These are phyloP conservation scores for Microsporum audouinii DNA, from an alignment of 2,329 filamentous ascomycete species.

Conservation along the genomic window DNA sequence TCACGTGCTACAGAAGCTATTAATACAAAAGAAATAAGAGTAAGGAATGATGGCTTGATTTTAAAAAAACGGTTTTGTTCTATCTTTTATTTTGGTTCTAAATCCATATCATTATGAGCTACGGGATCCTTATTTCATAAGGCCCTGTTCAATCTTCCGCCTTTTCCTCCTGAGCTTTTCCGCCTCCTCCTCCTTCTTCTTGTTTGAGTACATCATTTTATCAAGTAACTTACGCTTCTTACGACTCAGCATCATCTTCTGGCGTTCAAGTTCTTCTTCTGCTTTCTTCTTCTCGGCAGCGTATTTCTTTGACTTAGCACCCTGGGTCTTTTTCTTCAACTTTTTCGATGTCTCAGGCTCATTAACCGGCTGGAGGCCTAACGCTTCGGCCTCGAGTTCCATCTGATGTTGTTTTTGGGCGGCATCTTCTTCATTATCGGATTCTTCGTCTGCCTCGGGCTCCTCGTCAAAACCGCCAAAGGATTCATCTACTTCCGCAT, in stretches of 20 bases:
- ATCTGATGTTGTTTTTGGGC: constrained; percentile 63
- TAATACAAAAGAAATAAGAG: neutral
- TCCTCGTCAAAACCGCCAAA: constrained; percentile 42
- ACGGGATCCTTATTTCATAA: constrained; percentile 17
- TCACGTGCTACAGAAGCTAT: neutral
- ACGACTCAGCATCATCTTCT: constrained; percentile 96
- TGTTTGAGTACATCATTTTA: constrained; percentile 94
- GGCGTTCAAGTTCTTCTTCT: constrained; percentile 77
- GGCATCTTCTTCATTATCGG: constrained; percentile 50
- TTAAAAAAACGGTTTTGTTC: neutral
- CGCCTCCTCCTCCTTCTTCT: constrained; percentile 81
- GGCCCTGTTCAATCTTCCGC: constrained; percentile 66
- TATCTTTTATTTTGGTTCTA: constrained; percentile 1
- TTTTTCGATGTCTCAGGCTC: constrained; percentile 38
- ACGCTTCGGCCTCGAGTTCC: constrained; percentile 86
- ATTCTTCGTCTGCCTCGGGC: constrained; percentile 31
- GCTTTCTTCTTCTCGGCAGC: constrained; percentile 54
- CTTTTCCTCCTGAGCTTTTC: constrained; percentile 79
- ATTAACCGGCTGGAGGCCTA: constrained; percentile 46
- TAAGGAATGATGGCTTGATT: no score
- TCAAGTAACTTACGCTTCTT: constrained; percentile 96
- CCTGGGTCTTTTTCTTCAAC: constrained; percentile 54
- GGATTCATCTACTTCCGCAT: constrained; percentile 37
- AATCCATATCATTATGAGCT: neutral
- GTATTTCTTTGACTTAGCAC: constrained; percentile 58